phyloP scores from a whole-genome alignment of 768 basidiomycete species.

The Naganishia randhawae region DNA sequence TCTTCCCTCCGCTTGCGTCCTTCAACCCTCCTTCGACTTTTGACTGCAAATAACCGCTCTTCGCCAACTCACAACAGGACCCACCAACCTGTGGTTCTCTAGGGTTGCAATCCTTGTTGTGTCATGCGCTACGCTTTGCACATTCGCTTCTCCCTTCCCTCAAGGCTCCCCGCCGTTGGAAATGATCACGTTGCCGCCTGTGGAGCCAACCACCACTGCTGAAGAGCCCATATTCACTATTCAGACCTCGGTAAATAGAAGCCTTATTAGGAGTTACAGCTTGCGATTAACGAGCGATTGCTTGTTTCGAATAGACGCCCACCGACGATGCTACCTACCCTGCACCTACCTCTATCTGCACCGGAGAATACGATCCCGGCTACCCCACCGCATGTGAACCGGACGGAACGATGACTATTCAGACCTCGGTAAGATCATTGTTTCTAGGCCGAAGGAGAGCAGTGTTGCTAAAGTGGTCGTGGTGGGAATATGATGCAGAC shows the following conservation, averaged over 20 bases:
- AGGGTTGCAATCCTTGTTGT: neutral
- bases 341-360: neutral
- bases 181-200: neutral
- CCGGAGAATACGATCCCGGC: neutral
- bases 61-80: too few species aligned
- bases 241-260: neutral
- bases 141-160: constrained; percentile 10
- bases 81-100: constrained; percentile 14
- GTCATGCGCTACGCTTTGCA: neutral
- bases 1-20: too few species aligned
- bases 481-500: too few species aligned
- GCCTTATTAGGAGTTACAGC: neutral
- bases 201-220: neutral
- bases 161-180: neutral
- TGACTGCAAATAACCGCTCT: too few species aligned
- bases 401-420: neutral
- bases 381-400: neutral
- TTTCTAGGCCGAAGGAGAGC: too few species aligned
- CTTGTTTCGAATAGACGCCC: neutral
- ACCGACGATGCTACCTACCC: neutral
- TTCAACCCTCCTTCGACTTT: too few species aligned
- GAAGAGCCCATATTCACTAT: neutral
- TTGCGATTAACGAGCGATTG: neutral
- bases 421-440: neutral
- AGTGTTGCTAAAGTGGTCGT: too few species aligned